Conservation (phyloP, 805 yeast species). For the Wickerhamiella alocasiicola region DNA sequence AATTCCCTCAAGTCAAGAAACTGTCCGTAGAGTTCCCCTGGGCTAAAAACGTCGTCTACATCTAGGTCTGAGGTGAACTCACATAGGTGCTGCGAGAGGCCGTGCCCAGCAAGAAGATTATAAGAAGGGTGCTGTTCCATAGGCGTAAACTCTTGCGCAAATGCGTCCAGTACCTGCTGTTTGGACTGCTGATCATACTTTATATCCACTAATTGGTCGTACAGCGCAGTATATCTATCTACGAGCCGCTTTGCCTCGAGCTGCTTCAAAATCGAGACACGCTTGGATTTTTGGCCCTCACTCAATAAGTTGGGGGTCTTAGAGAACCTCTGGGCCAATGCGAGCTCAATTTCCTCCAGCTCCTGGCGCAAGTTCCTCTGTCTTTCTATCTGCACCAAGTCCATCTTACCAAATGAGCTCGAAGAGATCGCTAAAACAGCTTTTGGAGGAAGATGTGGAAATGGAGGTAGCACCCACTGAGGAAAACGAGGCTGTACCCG, state of each 20-base stretch:
- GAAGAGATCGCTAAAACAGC: conserved; percentile 9
- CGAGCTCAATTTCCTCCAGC: conserved; percentile 57
- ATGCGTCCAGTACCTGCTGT: background rate
- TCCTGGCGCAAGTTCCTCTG: conserved; percentile 32
- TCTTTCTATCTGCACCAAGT: conserved; percentile 17
- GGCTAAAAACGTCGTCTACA: conserved; percentile 39
- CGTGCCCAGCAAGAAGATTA: background rate
- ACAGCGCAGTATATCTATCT: conserved; percentile 29
- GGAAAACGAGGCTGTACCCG: background rate
- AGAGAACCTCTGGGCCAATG: conserved; percentile 45
- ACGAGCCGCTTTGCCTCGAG: conserved; percentile 51
- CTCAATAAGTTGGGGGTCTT: conserved; percentile 14
- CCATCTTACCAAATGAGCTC: conserved; percentile 5
- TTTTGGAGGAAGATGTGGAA: conserved; percentile 8
- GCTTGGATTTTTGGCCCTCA: conserved; percentile 30
- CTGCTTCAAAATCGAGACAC: conserved; percentile 46
- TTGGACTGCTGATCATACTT: background rate
- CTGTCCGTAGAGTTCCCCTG: conserved; percentile 37
- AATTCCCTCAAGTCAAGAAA: conserved; percentile 39
- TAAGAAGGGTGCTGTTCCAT: background rate
- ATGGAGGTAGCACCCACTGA: background rate
- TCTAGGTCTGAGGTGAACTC: conserved; percentile 38
- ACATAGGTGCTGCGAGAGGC: conserved; percentile 33
- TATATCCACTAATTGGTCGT: background rate
- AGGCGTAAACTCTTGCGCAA: background rate